Evolutionary conservation across 106 monocot genomes (phyloP).

Genomic region (Amphibolis antarctica): DNA sequence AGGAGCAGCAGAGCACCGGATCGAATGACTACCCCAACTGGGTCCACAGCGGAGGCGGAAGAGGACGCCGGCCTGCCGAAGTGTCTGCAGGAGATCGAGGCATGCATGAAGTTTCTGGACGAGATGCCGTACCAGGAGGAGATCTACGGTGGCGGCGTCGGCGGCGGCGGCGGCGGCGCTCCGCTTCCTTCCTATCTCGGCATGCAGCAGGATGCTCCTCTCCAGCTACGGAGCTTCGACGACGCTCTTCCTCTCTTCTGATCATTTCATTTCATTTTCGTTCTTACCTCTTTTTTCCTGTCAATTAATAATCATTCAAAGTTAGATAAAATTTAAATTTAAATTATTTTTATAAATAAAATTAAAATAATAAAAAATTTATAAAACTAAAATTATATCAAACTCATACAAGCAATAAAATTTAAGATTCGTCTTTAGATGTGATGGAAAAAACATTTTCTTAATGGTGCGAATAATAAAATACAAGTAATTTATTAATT

Average conservation of each 20-base stretch:
- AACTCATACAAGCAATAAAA: too few species aligned
- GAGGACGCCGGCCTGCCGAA: neutral
- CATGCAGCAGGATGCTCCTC: neutral
- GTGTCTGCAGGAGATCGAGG: constrained; percentile 3
- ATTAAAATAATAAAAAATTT: too few species aligned
- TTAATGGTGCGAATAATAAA: too few species aligned
- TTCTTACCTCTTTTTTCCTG: too few species aligned
- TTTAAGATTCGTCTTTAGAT: too few species aligned
- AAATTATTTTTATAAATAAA: too few species aligned
- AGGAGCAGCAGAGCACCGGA: neutral
- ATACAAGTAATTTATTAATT: too few species aligned
- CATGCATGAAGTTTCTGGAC: constrained; percentile 9
- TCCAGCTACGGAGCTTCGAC: constrained; percentile 13
- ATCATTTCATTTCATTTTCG: too few species aligned
- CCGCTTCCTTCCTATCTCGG: neutral
- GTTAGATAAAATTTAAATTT: too few species aligned
- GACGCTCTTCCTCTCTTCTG: neutral
- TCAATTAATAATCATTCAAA: too few species aligned
- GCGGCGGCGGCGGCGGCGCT: neutral
- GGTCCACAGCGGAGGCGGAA: neutral
- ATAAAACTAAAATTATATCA: too few species aligned
- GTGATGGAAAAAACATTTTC: too few species aligned
- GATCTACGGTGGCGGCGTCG: neutral
- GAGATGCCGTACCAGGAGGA: constrained; percentile 7
- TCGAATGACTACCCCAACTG: neutral